Percentiles rank a stretch among this genome's conserved stretches.
phyloP scores from a whole-genome alignment of 1,284 basidiomycete species.

The Veloporphyrellus conicus region DNA sequence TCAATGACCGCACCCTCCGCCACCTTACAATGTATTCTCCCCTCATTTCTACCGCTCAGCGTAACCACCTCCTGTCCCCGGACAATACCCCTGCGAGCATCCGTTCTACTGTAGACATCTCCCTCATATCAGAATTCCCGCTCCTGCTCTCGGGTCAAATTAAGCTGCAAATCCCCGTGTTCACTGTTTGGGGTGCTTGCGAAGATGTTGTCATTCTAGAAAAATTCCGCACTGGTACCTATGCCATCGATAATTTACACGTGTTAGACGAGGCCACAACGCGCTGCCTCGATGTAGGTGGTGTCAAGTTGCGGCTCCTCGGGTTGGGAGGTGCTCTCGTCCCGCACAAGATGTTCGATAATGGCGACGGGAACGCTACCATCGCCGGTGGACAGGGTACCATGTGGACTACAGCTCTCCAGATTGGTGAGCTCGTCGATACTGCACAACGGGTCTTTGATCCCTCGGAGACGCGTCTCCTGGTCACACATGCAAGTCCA shows the following conservation, averaged over 20 bases:
- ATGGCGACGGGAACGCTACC: constrained; percentile 89
- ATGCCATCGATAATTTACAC: constrained; percentile 82
- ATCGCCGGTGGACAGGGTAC: constrained; percentile 97
- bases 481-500: constrained; percentile 89
- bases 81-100: constrained; percentile 61
- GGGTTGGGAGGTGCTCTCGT: constrained; percentile 96
- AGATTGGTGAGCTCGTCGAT: constrained; percentile 97
- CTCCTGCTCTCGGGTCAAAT: constrained; percentile 84
- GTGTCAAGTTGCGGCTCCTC: constrained; percentile 87
- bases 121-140: constrained; percentile 89
- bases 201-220: constrained; percentile 93
- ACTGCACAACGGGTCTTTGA: constrained; percentile 95
- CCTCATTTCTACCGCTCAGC: constrained; percentile 81
- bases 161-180: constrained; percentile 88
- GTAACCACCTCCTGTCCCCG: constrained; percentile 70
- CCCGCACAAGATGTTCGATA: constrained; percentile 96
- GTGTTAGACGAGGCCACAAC: constrained; percentile 94
- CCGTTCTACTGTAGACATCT: constrained; percentile 63
- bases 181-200: constrained; percentile 96
- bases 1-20: constrained; percentile 91
- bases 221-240: constrained; percentile 82
- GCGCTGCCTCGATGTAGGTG: constrained; percentile 85
- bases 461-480: constrained; percentile 86
- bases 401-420: constrained; percentile 98
- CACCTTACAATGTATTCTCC: constrained; percentile 98